Percentiles rank a stretch among this genome's conserved stretches.
Evolutionary conservation across 2,329 filamentous ascomycete genomes (phyloP).

Genomic region (Drechslerella stenobrocha): DNA sequence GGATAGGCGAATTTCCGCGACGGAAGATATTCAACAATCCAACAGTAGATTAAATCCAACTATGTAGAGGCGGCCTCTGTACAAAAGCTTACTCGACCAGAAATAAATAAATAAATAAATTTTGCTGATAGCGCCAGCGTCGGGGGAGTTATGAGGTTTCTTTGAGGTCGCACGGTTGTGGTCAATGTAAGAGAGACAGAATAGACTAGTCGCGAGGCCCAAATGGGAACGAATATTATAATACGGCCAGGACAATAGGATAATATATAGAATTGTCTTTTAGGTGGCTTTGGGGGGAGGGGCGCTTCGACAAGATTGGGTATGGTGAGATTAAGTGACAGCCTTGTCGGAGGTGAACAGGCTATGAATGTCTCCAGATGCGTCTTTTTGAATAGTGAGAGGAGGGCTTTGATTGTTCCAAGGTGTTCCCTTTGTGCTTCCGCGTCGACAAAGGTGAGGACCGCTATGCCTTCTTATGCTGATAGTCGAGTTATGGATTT

Average conservation of each 20-base stretch:
- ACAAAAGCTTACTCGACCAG: slow-evolving; percentile 12
- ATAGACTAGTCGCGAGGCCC: not conserved
- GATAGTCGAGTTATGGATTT: slow-evolving; percentile 32
- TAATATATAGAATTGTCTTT: too few species aligned
- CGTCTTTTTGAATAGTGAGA: slow-evolving; percentile 5
- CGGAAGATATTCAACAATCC: slow-evolving; percentile 43
- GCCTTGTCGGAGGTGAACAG: slow-evolving; percentile 19
- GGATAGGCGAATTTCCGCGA: slow-evolving; percentile 32
- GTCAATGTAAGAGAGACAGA: not conserved
- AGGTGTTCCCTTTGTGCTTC: slow-evolving; percentile 16
- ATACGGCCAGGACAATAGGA: not conserved
- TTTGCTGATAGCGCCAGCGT: not conserved
- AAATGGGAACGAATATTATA: not conserved
- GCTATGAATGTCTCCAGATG: slow-evolving; percentile 2
- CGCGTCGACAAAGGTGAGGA: slow-evolving; percentile 35
- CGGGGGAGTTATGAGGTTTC: not conserved
- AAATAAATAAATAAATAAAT: slow-evolving; percentile 11
- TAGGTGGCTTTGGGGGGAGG: too few species aligned
- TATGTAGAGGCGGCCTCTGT: slow-evolving; percentile 16
- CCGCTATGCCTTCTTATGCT: slow-evolving; percentile 24
- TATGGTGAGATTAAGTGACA: not conserved
- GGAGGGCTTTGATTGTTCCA: slow-evolving; percentile 34
- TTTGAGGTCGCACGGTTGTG: not conserved
- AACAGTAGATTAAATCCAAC: slow-evolving; percentile 45
- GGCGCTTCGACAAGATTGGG: not conserved